These are phyloP conservation scores for Termitomyces sp. DNA, from an alignment of 768 basidiomycete species.

Conservation along the genomic window DNA sequence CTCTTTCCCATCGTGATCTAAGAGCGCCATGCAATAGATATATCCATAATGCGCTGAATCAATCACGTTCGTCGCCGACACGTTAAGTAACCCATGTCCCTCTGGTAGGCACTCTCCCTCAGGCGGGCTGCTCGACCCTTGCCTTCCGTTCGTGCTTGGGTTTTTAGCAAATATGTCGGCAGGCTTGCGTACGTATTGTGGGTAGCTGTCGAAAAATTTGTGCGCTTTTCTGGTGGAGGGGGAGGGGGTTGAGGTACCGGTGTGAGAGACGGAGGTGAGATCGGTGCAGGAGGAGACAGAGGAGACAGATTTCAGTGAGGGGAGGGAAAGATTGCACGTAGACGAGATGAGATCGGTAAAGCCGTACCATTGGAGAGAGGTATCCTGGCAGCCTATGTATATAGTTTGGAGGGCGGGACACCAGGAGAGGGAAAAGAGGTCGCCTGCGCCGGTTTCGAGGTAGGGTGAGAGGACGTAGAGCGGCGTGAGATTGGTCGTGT, in stretches of 20 bases:
- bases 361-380: constrained; percentile 85
- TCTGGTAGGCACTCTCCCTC: constrained; percentile 24
- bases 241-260: constrained; percentile 32
- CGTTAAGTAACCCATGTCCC: constrained; percentile 41
- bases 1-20: constrained; percentile 16
- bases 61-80: constrained; percentile 67
- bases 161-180: constrained; percentile 70
- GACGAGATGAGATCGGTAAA: constrained; percentile 32
- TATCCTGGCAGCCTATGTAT: constrained; percentile 90
- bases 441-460: constrained; percentile 76
- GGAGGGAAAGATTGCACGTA: constrained; percentile 2
- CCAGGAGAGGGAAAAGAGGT: constrained; percentile 85
- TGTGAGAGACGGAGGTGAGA: constrained; percentile 14
- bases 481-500: constrained; percentile 56
- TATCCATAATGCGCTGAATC: constrained; percentile 95
- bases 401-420: constrained; percentile 61
- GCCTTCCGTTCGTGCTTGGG: constrained; percentile 20
- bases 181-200: constrained; percentile 59
- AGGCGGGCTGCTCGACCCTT: constrained; percentile 18
- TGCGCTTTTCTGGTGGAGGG: constrained; percentile 49
- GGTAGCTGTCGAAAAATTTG: constrained; percentile 92
- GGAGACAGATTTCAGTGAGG: constrained; percentile 9
- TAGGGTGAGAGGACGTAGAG: constrained; percentile 77
- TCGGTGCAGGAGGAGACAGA: constrained; percentile 7
- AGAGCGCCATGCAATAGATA: constrained; percentile 70